Evolutionary conservation across 768 basidiomycete genomes (phyloP).

Genomic region (Stropharia rugosoannulata): DNA sequence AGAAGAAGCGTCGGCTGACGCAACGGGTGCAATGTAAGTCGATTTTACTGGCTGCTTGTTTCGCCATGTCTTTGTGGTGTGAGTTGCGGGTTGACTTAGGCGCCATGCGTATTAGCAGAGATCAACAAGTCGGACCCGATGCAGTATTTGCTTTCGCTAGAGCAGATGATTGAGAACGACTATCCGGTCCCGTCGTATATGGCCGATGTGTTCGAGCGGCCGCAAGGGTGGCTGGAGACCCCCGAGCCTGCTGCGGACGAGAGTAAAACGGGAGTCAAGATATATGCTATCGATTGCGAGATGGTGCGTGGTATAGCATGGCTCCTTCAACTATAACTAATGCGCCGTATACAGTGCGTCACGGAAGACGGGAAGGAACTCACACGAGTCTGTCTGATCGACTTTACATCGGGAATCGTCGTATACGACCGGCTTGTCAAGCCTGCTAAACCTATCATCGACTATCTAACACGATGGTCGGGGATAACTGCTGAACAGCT

Average conservation of each 20-base stretch:
- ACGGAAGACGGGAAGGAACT: constrained; percentile 91
- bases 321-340: not conserved
- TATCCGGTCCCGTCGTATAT: constrained; percentile 89
- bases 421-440: constrained; percentile 91
- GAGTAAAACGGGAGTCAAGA: constrained; percentile 40
- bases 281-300: constrained; percentile 94
- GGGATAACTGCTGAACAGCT: constrained; percentile 85
- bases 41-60: not conserved
- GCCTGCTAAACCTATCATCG: constrained; percentile 78
- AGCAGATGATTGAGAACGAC: constrained; percentile 93
- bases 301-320: constrained; percentile 62
- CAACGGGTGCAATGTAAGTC: constrained; percentile 36
- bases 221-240: constrained; percentile 81
- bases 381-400: constrained; percentile 81
- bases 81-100: not conserved
- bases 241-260: constrained; percentile 39
- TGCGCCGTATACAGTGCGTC: constrained; percentile 55
- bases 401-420: constrained; percentile 67
- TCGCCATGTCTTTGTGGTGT: not conserved
- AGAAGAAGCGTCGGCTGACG: constrained; percentile 68
- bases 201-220: constrained; percentile 64
- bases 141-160: constrained; percentile 70
- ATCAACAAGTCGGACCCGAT: constrained; percentile 60
- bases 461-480: constrained; percentile 97
- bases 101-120: constrained; percentile 43